Base-by-base conservation (phyloP, 75 land plant species). In the Chamaecyparis obtusa region DNA sequence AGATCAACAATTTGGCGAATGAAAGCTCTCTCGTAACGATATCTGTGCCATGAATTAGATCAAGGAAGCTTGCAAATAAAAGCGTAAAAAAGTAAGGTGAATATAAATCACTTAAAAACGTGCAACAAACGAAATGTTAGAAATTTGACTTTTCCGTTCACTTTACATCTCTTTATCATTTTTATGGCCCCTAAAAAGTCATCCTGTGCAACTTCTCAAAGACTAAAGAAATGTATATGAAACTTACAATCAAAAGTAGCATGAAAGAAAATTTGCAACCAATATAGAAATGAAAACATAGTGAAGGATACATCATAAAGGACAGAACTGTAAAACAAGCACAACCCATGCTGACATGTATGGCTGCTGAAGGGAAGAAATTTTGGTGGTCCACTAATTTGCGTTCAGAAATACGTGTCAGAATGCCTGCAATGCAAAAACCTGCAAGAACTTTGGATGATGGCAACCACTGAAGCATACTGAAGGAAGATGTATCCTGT, bases 281-380 rank as follows among this genome's bases (percentile, higher is more conserved):
- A 80, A 85, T 37, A 13, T 24, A 49, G 75, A 84, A 86, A 24
- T 85, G 81, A 46, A 84, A 90, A 43, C 48, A 3, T 80, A 80
- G 15, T 24, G 10, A 76, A 88, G 89, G 89, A 90, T 92, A 95
- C 99, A 98, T 93, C 37, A 91, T 32, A 67, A 79, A 32, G 16
- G 89, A 88, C 6, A 95, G 87, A 3, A 94, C n/a, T 55, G 86
- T 88, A 85, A 98, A 87, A 86, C 95, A 96, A 16, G 87, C 83
- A 32, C 92, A 55, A 17, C 99, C 99, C 79, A 96, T 33, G 6
- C 89, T 88, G 43, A 96, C 91, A 82, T 98, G 99, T 71, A 91
- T n/a, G 16, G 78, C 64, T 36, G 92, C 90, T 24, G 97, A 88
- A 8, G 69, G 51, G 89, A 87, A 92, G 85, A 96, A 96, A 14